Percentiles rank a stretch among this genome's conserved stretches.
Evolutionary conservation across 495 filamentous ascomycete species (phyloP).

Genomic region (Filosporella fistucella): DNA sequence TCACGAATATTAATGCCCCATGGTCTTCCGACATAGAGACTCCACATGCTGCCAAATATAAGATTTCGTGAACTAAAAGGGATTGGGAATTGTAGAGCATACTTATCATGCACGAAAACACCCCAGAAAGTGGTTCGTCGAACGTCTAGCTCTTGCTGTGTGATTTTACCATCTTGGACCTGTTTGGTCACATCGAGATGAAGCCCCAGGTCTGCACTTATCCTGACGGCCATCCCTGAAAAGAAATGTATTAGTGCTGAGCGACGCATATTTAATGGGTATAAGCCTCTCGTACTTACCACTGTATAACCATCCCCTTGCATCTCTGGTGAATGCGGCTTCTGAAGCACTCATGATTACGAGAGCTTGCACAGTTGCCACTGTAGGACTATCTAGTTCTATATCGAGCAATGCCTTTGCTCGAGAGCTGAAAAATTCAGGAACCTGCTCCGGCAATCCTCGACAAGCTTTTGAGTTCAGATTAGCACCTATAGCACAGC

Average conservation of each 20-base stretch:
- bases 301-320: too few relatives aligned
- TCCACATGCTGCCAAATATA: conserved; percentile 35
- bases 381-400: too few relatives aligned
- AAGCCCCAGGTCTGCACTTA: conserved; percentile 44
- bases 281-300: too few relatives aligned
- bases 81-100: not conserved
- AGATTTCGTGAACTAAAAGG: conserved; percentile 7
- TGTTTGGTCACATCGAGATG: conserved; percentile 44
- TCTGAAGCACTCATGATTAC: too few relatives aligned
- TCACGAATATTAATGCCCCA: conserved; percentile 41
- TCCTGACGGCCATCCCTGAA: conserved; percentile 45
- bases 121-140: conserved; percentile 45
- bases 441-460: too few relatives aligned
- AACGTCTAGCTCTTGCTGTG: conserved; percentile 42
- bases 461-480: too few relatives aligned
- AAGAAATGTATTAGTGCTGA: not conserved
- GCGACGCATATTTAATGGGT: too few relatives aligned
- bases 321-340: too few relatives aligned
- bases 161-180: conserved; percentile 38
- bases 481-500: too few relatives aligned
- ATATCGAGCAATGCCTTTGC: too few relatives aligned
- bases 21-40: conserved; percentile 43
- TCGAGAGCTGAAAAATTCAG: too few relatives aligned
- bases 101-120: conserved; percentile 47
- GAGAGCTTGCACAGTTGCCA: too few relatives aligned